A percentile compares a stretch with the other conserved stretches of the same genome.
Evolutionary conservation across 805 yeast species (phyloP).

Genomic region (Starmerella khaoyaiensis): DNA sequence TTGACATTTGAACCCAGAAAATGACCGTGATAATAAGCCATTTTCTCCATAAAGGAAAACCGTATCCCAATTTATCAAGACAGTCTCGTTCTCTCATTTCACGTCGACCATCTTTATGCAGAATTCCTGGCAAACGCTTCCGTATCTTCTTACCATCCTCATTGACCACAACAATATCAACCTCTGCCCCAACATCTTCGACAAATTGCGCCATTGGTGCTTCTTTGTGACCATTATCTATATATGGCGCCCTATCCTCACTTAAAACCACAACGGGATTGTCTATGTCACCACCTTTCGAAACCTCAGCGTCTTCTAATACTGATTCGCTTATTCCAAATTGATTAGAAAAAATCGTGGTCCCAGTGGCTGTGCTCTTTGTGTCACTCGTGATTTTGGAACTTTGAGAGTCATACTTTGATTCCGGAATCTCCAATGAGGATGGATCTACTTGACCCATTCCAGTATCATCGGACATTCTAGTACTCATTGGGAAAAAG

Average conservation of each 20-base stretch:
- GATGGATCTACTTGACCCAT: too few relatives aligned
- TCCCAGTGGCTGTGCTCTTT: too few relatives aligned
- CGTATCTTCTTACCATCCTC: constrained; percentile 6
- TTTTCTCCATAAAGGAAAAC: constrained; percentile 27
- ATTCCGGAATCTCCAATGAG: too few relatives aligned
- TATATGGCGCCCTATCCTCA: background rate
- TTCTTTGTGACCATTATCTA: constrained; percentile 10
- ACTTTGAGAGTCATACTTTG: too few relatives aligned
- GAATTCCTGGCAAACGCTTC: constrained; percentile 12
- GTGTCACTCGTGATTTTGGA: too few relatives aligned
- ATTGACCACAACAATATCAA: constrained; percentile 6
- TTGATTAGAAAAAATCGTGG: background rate
- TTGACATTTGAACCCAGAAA: constrained; percentile 31
- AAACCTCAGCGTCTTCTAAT: background rate
- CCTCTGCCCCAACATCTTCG: constrained; percentile 16
- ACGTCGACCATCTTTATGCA: constrained; percentile 16
- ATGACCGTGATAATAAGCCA: constrained; percentile 31
- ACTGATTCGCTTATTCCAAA: background rate
- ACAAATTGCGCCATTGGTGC: constrained; percentile 10
- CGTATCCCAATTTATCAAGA: constrained; percentile 30
- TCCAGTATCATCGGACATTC: too few relatives aligned
- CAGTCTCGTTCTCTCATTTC: constrained; percentile 28
- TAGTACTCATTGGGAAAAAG: too few relatives aligned
- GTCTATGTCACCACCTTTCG: constrained; percentile 4
- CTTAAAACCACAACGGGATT: constrained; percentile 3